Evolutionary conservation across 225 moss, liverwort and hornwort species (phyloP).

Genomic region (Pseudisothecium myosuroides): DNA sequence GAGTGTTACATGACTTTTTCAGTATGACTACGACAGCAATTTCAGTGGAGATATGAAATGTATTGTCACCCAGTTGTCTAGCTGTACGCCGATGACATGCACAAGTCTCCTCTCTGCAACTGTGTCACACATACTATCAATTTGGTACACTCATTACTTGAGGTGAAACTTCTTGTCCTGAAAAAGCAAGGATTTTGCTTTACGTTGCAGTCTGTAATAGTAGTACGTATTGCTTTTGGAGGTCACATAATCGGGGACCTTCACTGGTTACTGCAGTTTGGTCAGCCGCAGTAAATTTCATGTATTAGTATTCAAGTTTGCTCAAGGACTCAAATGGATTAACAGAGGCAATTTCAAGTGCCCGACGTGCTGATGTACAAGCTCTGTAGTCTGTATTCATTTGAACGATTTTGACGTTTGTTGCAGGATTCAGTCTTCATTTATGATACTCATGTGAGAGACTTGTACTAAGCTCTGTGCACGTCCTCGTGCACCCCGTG

Average conservation of each 20-base stretch:
- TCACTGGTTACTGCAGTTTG: not conserved
- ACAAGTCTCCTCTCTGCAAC: not conserved
- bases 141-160: conserved; percentile 1
- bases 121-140: not conserved
- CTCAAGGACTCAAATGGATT: not conserved
- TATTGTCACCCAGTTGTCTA: conserved; percentile 2
- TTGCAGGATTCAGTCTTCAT: not conserved
- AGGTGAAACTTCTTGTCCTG: not conserved
- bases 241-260: not conserved
- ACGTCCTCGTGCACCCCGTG: conserved; percentile 9
- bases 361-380: not conserved
- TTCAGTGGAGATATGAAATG: not conserved
- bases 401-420: not conserved
- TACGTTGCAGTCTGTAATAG: not conserved
- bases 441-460: not conserved
- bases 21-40: not conserved
- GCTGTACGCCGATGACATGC: not conserved
- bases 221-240: not conserved
- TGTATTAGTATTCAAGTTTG: not conserved
- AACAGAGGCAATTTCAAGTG: not conserved
- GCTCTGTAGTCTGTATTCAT: not conserved
- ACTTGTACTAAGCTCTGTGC: not conserved
- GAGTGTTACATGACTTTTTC: not conserved
- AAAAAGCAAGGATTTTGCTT: not conserved
- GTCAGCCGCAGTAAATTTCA: not conserved